A percentile compares a stretch with the other conserved stretches of the same genome.
Evolutionary conservation across 2,329 filamentous ascomycete species (phyloP).

Genomic region (Ceratocystis alfenasii): DNA sequence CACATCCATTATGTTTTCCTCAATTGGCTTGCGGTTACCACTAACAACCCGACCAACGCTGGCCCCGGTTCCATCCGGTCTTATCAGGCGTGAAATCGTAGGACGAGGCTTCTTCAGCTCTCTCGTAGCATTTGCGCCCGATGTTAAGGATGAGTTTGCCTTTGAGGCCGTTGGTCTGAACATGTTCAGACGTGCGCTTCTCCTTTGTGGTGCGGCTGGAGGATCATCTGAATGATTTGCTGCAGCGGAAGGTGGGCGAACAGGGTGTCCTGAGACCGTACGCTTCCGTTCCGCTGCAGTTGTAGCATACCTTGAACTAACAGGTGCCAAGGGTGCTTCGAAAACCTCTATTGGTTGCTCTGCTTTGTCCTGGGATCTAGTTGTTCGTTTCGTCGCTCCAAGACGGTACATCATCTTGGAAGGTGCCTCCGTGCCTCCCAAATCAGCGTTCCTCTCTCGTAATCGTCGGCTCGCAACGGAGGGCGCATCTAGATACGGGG

Average conservation of each 20-base stretch:
- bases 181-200: slow-evolving; percentile 58
- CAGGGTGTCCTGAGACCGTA: slow-evolving; percentile 76
- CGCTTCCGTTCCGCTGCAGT: slow-evolving; percentile 62
- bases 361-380: slow-evolving; percentile 31
- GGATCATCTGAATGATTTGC: slow-evolving; percentile 45
- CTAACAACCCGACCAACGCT: slow-evolving; percentile 79
- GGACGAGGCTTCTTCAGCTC: slow-evolving; percentile 78
- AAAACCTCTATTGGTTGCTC: slow-evolving; percentile 29
- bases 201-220: slow-evolving; percentile 46
- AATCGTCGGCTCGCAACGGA: slow-evolving; percentile 43
- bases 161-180: slow-evolving; percentile 59
- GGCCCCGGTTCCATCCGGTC: slow-evolving; percentile 52
- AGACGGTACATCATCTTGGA: slow-evolving; percentile 52
- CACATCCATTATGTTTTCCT: slow-evolving; percentile 55
- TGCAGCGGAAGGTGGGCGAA: slow-evolving; percentile 35
- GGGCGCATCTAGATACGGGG: slow-evolving; percentile 33
- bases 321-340: slow-evolving; percentile 33
- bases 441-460: slow-evolving; percentile 32
- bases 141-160: slow-evolving; percentile 37
- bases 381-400: slow-evolving; percentile 33
- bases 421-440: slow-evolving; percentile 28
- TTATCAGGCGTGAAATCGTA: slow-evolving; percentile 53
- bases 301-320: slow-evolving; percentile 32
- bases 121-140: slow-evolving; percentile 34
- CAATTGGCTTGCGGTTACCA: slow-evolving; percentile 68